Evolutionary conservation across 1,284 basidiomycete genomes (phyloP).

Genomic region (Cutaneotrichosporon sp.): DNA sequence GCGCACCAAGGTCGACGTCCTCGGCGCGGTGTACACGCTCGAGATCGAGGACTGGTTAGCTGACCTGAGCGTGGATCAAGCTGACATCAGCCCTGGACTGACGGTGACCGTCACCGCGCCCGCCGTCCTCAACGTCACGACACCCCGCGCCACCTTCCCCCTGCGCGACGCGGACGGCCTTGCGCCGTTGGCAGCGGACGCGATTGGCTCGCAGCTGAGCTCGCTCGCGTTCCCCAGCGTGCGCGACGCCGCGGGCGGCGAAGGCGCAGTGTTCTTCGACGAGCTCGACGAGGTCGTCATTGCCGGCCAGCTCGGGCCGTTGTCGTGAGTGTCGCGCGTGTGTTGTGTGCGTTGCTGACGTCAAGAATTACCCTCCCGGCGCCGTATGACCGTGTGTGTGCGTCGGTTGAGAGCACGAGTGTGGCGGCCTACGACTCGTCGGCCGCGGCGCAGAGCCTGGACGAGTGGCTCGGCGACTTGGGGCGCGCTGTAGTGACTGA

Average conservation of each 20-base stretch:
- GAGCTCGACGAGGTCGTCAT: slow-evolving; percentile 35
- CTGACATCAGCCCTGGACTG: slow-evolving; percentile 26
- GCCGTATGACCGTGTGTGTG: slow-evolving; percentile 13
- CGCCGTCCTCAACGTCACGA: slow-evolving; percentile 18
- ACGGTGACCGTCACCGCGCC: slow-evolving; percentile 29
- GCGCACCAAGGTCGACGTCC: slow-evolving; percentile 19
- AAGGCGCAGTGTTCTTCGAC: slow-evolving; percentile 29
- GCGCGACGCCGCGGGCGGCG: slow-evolving; percentile 10
- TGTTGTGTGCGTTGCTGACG: neutral
- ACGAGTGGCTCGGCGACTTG: slow-evolving; percentile 17
- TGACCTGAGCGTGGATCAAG: no score
- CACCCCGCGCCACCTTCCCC: slow-evolving; percentile 33
- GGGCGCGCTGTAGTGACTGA: neutral
- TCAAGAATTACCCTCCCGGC: slow-evolving; percentile 15
- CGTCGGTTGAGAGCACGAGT: slow-evolving; percentile 8
- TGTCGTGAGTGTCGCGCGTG: slow-evolving; percentile 24
- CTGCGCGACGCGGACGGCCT: slow-evolving; percentile 34
- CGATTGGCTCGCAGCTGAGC: slow-evolving; percentile 30
- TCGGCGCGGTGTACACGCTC: slow-evolving; percentile 30
- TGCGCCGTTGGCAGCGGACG: slow-evolving; percentile 27
- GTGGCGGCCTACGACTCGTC: slow-evolving; percentile 18
- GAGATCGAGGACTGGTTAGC: slow-evolving; percentile 31
- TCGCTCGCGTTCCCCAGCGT: slow-evolving; percentile 8
- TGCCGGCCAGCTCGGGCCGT: slow-evolving; percentile 19
- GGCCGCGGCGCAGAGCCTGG: slow-evolving; percentile 5